phyloP scores from a whole-genome alignment of 176 grass and related monocot genomes.

The Avena insularis region DNA sequence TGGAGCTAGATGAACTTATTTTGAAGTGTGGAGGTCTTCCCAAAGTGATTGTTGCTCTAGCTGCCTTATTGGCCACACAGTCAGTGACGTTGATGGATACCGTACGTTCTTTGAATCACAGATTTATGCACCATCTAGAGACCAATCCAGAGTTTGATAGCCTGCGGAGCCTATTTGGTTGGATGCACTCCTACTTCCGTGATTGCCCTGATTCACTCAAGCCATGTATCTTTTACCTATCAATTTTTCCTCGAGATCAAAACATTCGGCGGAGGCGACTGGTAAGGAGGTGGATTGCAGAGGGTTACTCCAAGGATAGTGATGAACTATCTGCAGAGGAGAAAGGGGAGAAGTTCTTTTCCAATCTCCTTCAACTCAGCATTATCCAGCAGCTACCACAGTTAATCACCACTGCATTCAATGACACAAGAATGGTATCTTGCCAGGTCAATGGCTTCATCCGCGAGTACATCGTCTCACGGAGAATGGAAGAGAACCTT shows the following conservation, averaged over 20 bases:
- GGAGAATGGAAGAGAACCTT: conserved; percentile 21
- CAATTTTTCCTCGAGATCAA: conserved; percentile 23
- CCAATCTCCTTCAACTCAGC: neutral
- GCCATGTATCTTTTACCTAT: conserved; percentile 53
- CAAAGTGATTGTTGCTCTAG: conserved; percentile 47
- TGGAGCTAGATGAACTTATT: neutral
- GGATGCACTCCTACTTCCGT: conserved; percentile 32
- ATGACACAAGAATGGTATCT: neutral
- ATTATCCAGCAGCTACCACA: conserved; percentile 18
- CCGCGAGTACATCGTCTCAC: conserved; percentile 26
- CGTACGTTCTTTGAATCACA: neutral
- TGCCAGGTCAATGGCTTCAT: conserved; percentile 44
- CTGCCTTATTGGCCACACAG: neutral
- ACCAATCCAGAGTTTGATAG: neutral
- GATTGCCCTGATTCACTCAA: conserved; percentile 39
- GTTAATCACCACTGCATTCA: neutral
- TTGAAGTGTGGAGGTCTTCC: conserved; percentile 47
- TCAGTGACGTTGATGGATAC: neutral
- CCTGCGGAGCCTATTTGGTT: neutral
- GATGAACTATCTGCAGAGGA: neutral
- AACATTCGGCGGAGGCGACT: conserved; percentile 27
- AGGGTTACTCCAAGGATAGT: neutral
- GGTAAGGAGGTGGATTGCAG: conserved; percentile 49
- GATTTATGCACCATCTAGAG: conserved; percentile 13
- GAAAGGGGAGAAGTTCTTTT: neutral